Base-by-base conservation (phyloP, 305 asterid genomes). In the Solanum aculeatissimum region DNA sequence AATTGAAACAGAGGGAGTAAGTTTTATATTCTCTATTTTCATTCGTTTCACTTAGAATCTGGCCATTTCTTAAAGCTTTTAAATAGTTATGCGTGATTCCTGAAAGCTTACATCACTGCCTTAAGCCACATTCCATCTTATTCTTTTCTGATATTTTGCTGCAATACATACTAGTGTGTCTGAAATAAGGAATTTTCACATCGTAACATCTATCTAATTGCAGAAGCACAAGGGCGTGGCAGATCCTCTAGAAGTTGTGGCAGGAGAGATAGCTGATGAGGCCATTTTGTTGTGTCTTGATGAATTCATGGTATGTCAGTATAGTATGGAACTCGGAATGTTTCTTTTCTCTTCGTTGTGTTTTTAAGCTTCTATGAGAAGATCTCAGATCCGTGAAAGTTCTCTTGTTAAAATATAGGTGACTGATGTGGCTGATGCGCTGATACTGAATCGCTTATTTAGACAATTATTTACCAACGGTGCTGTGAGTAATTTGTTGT, bases 221-320 rank as follows among this genome's bases (percentile, higher is more conserved):
- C 95, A 97, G 99, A 97, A 89, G 90, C 99, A 95, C 89, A 94
- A 72, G 87, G 99, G 99, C 65, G 94, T 97, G 55, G 82, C 97
- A 9, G 98, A 97, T 94, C 99, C 99, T 57, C 87, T 97, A 69
- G 98, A 97, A 93, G 98, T 90, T 86, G 99, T 97, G 83, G 98
- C 99, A 12, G 96, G 97, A 89, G 99, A 97, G 88, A 89, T 97
- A 63, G 92, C 98, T 14, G 98, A 97, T 60, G 99, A 97, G 91
- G 88, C 99, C 80, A 85, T 95, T 86, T 91, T 97, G 90, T 86
- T 97, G 82, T 97, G 99, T 87, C 96, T 97, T n/a, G 99, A 97
- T 83, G 99, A 97, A 88, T 97, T 97, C 87, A 95, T 97, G 98
- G 99, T 97, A 92, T 43, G 80, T 84, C 82, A 47, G 55, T 25